Base-by-base conservation (phyloP, 768 basidiomycete genomes). In the Coprinopsis marcescibilis region DNA sequence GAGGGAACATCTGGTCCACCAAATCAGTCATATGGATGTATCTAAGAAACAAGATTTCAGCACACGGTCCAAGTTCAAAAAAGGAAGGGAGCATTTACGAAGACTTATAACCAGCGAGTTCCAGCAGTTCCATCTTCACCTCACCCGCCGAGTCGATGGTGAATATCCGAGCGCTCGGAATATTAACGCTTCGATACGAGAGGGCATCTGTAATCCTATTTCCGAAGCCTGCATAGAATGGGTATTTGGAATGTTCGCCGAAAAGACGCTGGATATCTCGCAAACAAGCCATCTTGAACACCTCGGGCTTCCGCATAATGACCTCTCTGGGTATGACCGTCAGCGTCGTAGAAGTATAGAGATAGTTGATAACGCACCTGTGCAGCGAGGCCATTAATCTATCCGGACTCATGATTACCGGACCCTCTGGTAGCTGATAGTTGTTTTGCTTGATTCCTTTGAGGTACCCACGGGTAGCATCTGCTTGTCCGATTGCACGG, bases 271-370 rank as follows among this genome's bases (percentile, higher is more conserved):
- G 89, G 45, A 98, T 95, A 66, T 98, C 96, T 34, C 93, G 78
- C 49, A 98, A 68, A 67, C 94, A 97, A 1, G 95, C 93, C 96
- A 99, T 99, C 70, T 99, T 99, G 78, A 99, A 99, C n/a, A 98
- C 78, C 60, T 99, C 96, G 0, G 96, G 96, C 64, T 98, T 97
- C 29, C 94, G 85, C 86, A 98, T 89, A 59, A 99, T 95, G 13
- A 99, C 95, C 67, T 99, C 96, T 3, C 93, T 96, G 56, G 10
- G 7, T 45, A 27, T 23, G 34, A 24, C 15, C 35, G 29, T 11
- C 17, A 11, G 27, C 17, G 10, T n/a, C 6, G 14, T 25, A 20
- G n/a, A 10, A 10, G 32, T 37, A 25, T 2, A 10, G 10, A 21
- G 23, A 10, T 6, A n/a, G 37, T 15, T 14, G 19, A 36, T 8